Conservation (phyloP, 805 yeast species). For the Wickerhamomyces ciferrii region DNA sequence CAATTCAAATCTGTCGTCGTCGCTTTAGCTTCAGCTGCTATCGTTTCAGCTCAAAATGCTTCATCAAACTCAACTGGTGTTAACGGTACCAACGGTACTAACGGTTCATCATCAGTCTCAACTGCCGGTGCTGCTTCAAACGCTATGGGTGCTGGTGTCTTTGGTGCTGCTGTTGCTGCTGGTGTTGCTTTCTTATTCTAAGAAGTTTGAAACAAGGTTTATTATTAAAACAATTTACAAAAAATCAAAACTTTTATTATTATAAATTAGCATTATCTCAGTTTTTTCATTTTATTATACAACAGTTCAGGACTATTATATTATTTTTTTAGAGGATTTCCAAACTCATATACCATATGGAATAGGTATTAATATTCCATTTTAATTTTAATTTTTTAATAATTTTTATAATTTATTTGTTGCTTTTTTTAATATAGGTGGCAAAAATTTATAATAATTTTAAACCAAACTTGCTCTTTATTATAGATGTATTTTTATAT, state of each 20-base stretch:
- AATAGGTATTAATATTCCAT: not conserved
- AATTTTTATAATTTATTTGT: not conserved
- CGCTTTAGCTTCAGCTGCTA: conserved; percentile 66
- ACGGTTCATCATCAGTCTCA: not conserved
- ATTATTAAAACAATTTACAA: not conserved
- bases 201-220: conserved; percentile 18
- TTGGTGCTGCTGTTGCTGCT: conserved; percentile 84
- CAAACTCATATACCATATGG: not conserved
- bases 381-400: not conserved
- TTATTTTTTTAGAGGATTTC: too few species aligned
- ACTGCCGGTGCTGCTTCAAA: conserved; percentile 34
- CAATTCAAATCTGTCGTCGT: conserved; percentile 67
- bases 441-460: not conserved
- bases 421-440: not conserved
- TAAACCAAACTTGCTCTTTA: not conserved
- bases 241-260: not conserved
- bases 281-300: not conserved
- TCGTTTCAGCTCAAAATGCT: conserved; percentile 57
- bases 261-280: not conserved
- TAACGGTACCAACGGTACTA: not conserved
- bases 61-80: conserved; percentile 40
- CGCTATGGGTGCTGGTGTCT: conserved; percentile 65
- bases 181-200: conserved; percentile 56
- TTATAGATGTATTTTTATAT: not conserved
- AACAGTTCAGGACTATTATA: not conserved